Percentiles rank a stretch among this genome's conserved stretches.
Conservation (phyloP, 2,329 filamentous ascomycete genomes). For the Venturia effusa region DNA sequence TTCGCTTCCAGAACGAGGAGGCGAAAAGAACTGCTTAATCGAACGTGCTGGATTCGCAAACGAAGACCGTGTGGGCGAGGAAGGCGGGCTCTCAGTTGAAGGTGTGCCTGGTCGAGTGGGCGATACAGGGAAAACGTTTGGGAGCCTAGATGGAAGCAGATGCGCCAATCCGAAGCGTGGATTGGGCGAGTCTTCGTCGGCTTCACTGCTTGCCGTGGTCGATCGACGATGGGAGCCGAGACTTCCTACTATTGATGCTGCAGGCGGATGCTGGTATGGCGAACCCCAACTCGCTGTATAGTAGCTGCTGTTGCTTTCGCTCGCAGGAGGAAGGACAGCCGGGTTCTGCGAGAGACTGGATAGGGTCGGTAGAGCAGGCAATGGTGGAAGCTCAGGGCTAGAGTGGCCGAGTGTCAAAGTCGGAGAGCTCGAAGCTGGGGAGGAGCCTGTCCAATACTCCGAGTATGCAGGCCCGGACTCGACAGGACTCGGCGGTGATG, state of each 20-base stretch:
- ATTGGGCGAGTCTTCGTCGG: slow-evolving; percentile 24
- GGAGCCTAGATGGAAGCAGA: slow-evolving; percentile 21
- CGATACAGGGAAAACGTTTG: slow-evolving; percentile 9
- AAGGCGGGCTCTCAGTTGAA: slow-evolving; percentile 5
- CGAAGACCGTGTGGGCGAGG: slow-evolving; percentile 2
- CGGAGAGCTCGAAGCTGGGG: slow-evolving; percentile 23
- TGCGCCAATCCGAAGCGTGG: slow-evolving; percentile 29
- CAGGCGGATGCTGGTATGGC: slow-evolving; percentile 63
- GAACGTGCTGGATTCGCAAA: slow-evolving; percentile 5
- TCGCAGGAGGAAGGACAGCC: slow-evolving; percentile 23
- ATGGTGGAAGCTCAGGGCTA: slow-evolving; percentile 30
- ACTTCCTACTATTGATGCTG: slow-evolving; percentile 19
- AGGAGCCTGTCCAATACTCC: background rate
- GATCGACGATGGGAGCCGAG: slow-evolving; percentile 12
- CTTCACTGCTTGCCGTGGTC: slow-evolving; percentile 26
- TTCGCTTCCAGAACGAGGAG: background rate
- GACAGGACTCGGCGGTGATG: background rate
- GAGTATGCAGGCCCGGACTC: background rate
- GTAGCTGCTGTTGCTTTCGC: slow-evolving; percentile 40
- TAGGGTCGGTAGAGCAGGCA: slow-evolving; percentile 23
- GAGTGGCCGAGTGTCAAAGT: slow-evolving; percentile 30
- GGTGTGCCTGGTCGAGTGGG: slow-evolving; percentile 14
- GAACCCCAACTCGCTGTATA: slow-evolving; percentile 85
- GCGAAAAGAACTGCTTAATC: slow-evolving; percentile 4
- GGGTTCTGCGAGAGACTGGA: slow-evolving; percentile 24